Conservation (phyloP, 2,329 filamentous ascomycete species). For the Talaromyces sp. region DNA sequence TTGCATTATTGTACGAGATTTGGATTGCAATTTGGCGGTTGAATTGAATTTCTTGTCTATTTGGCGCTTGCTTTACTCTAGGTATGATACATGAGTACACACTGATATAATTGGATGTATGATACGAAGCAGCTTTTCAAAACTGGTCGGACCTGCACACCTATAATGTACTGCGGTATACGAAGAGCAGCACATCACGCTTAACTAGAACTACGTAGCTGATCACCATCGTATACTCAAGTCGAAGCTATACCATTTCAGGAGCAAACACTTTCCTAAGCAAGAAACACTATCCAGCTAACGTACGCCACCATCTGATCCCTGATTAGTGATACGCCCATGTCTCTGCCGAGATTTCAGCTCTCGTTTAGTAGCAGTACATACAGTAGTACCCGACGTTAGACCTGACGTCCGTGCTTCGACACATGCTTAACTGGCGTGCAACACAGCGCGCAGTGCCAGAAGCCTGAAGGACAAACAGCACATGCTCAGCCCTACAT, state of each 20-base stretch:
- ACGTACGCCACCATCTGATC: background rate
- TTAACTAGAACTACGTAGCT: background rate
- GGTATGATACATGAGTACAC: background rate
- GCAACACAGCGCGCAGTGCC: background rate
- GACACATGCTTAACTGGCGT: background rate
- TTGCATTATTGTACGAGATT: background rate
- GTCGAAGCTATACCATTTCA: background rate
- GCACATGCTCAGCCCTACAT: conserved; percentile 2
- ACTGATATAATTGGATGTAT: background rate
- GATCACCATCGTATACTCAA: background rate
- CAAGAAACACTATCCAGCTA: background rate
- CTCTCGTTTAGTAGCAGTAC: background rate
- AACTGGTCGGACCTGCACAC: background rate
- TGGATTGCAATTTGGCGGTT: background rate
- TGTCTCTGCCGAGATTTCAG: background rate
- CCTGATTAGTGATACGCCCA: background rate
- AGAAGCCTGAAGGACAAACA: background rate
- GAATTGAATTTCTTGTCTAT: background rate
- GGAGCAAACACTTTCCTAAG: background rate
- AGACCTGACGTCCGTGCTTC: background rate
- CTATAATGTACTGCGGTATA: background rate
- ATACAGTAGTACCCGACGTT: background rate
- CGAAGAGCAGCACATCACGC: background rate
- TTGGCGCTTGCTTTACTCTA: background rate
- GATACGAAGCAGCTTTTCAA: background rate